Evolutionary conservation across 306 rosid genomes (phyloP), one percentile per base, ranked within the genome.

Genomic region (Myrica gale): DNA sequence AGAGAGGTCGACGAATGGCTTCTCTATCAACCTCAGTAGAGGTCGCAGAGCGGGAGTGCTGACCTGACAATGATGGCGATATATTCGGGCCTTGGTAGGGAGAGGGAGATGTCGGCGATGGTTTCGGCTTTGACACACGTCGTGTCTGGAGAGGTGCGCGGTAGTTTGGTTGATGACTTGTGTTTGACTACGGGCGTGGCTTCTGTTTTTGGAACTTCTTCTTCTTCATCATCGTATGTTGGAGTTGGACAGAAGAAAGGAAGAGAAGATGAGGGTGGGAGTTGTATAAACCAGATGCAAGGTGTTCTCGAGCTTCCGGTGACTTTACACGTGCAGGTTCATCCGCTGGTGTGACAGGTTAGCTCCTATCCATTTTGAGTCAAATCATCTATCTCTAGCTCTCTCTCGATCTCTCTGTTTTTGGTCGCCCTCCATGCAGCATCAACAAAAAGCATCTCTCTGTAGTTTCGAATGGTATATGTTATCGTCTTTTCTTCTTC

Each of bases 91-190:
- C 0, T 81, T 2, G 65, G 73, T 50, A 81, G 82, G 51, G 88
- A 89, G 53, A 76, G 3, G 45, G 93, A 89, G 78, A 89, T 85
- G 87, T 71, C 82, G 5, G 86, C 73, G 3, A 87, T 89, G 81
- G 83, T 89, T 1, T 82, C 86, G 0, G 86, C 89, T 58, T 51
- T 89, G 66, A 83, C 88, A 0, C 82, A 67, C 8, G 90, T 89
- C 0, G 81, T 81, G 0, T 42, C 81, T 3, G 90, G 89, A 23
- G 79, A 78, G 2, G 69, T 58, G 1, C 79, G 82, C 3, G 20
- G 2, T 62, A 44, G 68, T 13, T 61, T 32, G 44, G 37, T 9
- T 8, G 70, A 41, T 42, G 70, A n/a, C 15, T 66, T 20, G 6
- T 15, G 39, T 42, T 66, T 66, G 4, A 42, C 50, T 4, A 5